Evolutionary conservation across 164 flowering plant genomes (phyloP).

Genomic region (Kalanchoe fedtschenkoi): DNA sequence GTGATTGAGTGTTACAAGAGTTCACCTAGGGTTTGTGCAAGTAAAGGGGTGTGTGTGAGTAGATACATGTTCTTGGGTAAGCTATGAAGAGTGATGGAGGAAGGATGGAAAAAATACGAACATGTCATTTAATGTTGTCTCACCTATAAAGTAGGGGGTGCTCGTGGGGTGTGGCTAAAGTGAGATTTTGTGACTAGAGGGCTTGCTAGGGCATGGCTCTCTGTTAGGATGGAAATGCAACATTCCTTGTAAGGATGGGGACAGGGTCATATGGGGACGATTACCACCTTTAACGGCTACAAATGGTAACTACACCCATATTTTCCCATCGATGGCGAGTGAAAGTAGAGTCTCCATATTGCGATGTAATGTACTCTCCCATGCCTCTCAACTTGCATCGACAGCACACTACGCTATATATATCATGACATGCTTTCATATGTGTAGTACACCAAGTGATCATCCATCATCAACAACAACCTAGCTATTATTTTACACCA

Average conservation of each 20-base stretch:
- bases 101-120: not conserved
- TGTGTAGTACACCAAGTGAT: too few relatives aligned
- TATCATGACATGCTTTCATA: not conserved
- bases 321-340: not conserved
- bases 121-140: not conserved
- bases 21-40: too few relatives aligned
- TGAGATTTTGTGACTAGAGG: constrained; percentile 6
- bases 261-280: not conserved
- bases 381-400: constrained; percentile 1
- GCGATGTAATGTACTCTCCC: not conserved
- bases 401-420: not conserved
- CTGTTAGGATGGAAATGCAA: not conserved
- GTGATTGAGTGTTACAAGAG: too few relatives aligned
- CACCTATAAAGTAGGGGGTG: not conserved
- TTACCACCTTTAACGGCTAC: not conserved
- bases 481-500: not conserved
- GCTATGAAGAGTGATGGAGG: not conserved
- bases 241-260: constrained; percentile 2
- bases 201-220: not conserved
- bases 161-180: not conserved
- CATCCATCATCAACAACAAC: constrained; percentile 2
- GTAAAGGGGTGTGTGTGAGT: too few relatives aligned
- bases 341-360: constrained; percentile 3
- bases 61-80: too few relatives aligned
- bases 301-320: not conserved